Conservation (phyloP, 495 filamentous ascomycete species). For the Penicillium daleae region DNA sequence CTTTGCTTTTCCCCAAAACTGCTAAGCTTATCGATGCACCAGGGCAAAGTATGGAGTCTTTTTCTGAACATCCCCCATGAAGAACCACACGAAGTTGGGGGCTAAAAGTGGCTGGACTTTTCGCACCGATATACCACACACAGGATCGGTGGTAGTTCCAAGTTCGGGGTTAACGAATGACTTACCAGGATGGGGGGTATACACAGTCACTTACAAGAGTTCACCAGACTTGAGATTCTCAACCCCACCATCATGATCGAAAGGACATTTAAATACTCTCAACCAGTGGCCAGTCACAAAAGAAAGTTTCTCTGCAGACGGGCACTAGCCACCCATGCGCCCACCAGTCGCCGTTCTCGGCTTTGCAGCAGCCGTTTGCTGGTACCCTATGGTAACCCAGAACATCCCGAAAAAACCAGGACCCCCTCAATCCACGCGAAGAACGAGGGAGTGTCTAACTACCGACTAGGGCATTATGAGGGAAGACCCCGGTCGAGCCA, state of each 20-base stretch:
- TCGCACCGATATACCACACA: neutral
- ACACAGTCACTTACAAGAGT: too few relatives aligned
- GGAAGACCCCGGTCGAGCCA: neutral
- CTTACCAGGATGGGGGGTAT: neutral
- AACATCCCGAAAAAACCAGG: constrained; percentile 1
- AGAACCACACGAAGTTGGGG: neutral
- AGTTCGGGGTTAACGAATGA: neutral
- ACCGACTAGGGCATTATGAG: neutral
- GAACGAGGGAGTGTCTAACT: neutral
- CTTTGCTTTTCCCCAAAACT: neutral
- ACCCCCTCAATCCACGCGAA: neutral
- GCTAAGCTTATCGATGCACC: neutral
- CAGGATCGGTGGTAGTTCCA: neutral
- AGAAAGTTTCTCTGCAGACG: constrained; percentile 13
- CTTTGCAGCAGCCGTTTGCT: constrained; percentile 10
- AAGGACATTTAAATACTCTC: neutral
- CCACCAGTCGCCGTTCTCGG: constrained; percentile 20
- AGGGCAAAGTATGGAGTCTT: neutral
- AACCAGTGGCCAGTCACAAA: constrained; percentile 10
- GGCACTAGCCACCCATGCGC: constrained; percentile 9
- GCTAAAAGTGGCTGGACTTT: neutral
- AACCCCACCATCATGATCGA: constrained; percentile 1
- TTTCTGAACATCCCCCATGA: neutral
- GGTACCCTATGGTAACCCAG: constrained; percentile 13
- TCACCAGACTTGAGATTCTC: neutral